These are phyloP conservation scores for Penicillium psychrofluorescens DNA, from an alignment of 495 filamentous ascomycete species.

Conservation along the genomic window DNA sequence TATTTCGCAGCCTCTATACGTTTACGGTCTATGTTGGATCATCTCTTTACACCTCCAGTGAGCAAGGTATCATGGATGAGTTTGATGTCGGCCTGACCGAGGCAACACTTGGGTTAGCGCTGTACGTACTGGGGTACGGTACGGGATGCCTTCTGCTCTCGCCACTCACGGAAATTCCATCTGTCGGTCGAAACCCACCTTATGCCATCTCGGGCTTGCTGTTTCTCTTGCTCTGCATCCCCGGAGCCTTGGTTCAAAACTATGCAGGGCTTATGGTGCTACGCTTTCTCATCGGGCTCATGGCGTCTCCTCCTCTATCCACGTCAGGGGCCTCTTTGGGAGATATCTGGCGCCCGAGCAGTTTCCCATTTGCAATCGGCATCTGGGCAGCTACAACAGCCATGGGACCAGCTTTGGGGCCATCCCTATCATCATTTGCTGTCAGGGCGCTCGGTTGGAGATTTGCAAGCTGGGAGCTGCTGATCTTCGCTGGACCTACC, in stretches of 20 bases:
- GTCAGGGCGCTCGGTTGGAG: constrained; percentile 31
- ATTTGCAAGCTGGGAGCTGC: constrained; percentile 38
- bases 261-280: constrained; percentile 35
- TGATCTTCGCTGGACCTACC: constrained; percentile 35
- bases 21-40: constrained; percentile 18
- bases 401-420: constrained; percentile 26
- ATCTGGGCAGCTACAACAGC: too few relatives aligned
- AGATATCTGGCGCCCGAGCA: constrained; percentile 21
- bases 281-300: constrained; percentile 43
- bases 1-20: too few relatives aligned
- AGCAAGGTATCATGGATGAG: constrained; percentile 18
- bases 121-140: constrained; percentile 26
- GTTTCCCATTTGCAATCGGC: too few relatives aligned
- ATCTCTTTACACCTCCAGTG: constrained; percentile 14
- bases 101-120: constrained; percentile 40
- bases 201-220: constrained; percentile 38
- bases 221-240: constrained; percentile 36
- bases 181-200: constrained; percentile 36
- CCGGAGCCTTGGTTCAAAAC: constrained; percentile 29
- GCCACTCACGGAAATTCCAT: constrained; percentile 38
- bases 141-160: constrained; percentile 5
- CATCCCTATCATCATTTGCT: constrained; percentile 31
- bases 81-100: constrained; percentile 39
- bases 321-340: constrained; percentile 44
- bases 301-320: constrained; percentile 38